phyloP scores from a whole-genome alignment of 352 stramenopile species.

The Globisporangium middletonii region DNA sequence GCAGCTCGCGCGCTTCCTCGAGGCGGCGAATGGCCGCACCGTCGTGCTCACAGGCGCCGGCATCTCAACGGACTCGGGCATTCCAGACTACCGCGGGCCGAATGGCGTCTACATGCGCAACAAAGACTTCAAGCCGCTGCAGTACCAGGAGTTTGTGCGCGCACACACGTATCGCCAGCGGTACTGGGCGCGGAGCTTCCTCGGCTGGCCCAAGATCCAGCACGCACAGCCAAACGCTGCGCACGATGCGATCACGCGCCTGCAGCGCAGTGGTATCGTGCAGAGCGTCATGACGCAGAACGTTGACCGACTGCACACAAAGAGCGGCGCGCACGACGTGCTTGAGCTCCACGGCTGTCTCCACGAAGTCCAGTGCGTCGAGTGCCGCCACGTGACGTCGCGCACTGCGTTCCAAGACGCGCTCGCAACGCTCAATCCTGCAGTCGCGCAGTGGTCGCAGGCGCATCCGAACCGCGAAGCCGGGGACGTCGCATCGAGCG shows the following conservation, averaged over 20 bases:
- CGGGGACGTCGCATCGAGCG: conserved; percentile 71
- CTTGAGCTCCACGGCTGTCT: conserved; percentile 94
- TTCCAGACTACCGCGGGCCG: conserved; percentile 95
- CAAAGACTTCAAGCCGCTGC: conserved; percentile 93
- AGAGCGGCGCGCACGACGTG: conserved; percentile 84
- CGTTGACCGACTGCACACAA: conserved; percentile 94
- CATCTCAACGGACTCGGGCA: conserved; percentile 96
- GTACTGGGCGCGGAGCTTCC: conserved; percentile 92
- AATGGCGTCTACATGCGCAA: conserved; percentile 93
- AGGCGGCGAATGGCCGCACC: conserved; percentile 38
- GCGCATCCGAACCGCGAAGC: conserved; percentile 27
- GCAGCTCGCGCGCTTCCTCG: conserved; percentile 49
- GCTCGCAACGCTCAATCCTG: conserved; percentile 80
- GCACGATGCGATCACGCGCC: conserved; percentile 81
- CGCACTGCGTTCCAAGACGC: conserved; percentile 85
- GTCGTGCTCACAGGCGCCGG: conserved; percentile 91
- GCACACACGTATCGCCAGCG: conserved; percentile 77
- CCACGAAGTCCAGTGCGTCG: conserved; percentile 82
- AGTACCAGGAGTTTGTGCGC: conserved; percentile 90
- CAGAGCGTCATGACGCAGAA: conserved; percentile 94
- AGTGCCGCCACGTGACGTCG: conserved; percentile 55
- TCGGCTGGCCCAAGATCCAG: conserved; percentile 85
- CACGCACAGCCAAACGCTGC: conserved; percentile 80
- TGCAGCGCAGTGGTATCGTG: conserved; percentile 51
- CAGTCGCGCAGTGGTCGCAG: conserved; percentile 33